Evolutionary conservation across 345 rosid species (phyloP).

Genomic region (Populus pruinosa): DNA sequence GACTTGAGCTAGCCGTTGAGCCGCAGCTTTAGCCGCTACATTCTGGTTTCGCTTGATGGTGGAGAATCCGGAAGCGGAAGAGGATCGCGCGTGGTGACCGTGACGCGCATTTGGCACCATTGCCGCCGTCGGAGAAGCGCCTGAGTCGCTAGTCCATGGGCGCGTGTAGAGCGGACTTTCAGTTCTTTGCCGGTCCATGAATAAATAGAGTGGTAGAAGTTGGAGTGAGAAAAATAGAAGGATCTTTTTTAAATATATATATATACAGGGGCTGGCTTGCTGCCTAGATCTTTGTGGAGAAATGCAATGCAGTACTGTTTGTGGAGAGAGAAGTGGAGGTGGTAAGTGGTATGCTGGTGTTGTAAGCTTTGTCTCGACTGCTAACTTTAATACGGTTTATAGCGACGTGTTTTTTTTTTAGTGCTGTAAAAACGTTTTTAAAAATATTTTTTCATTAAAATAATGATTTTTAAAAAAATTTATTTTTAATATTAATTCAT

Average conservation of each 20-base stretch:
- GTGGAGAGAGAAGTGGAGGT: neutral
- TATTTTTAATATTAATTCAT: too few relatives aligned
- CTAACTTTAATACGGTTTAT: neutral
- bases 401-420: too few relatives aligned
- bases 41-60: constrained; percentile 45
- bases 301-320: neutral
- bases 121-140: neutral
- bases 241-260: neutral
- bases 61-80: constrained; percentile 25
- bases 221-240: neutral
- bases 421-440: too few relatives aligned
- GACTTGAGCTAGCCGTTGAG: constrained; percentile 86
- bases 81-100: constrained; percentile 23
- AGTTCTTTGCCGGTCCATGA: constrained; percentile 17
- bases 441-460: too few relatives aligned
- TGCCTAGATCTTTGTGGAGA: neutral
- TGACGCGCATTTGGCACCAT: constrained; percentile 16
- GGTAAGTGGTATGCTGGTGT: too few relatives aligned
- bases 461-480: too few relatives aligned
- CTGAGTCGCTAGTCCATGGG: constrained; percentile 24
- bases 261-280: neutral
- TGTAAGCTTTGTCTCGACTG: neutral
- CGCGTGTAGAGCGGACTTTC: constrained; percentile 5
- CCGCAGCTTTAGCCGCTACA: constrained; percentile 88
- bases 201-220: too few relatives aligned